These are phyloP conservation scores for Wakefieldia striispora DNA, from an alignment of 768 basidiomycete genomes.

Conservation along the genomic window DNA sequence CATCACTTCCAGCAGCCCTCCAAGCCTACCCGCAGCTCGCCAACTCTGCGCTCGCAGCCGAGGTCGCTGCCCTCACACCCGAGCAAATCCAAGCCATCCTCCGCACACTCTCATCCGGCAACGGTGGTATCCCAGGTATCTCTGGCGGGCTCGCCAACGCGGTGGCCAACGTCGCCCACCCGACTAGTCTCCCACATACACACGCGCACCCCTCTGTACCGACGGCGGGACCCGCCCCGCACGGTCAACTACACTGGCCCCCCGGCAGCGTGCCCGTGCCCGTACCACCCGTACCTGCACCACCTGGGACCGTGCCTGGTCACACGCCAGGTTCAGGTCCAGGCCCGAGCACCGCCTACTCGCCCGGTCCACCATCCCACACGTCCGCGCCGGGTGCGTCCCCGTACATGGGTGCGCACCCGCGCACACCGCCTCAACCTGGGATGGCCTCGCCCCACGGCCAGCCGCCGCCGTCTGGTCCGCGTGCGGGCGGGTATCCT, in stretches of 20 bases:
- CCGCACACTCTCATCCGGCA: slow-evolving; percentile 49
- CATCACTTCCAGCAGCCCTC: slow-evolving; percentile 23
- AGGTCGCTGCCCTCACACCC: slow-evolving; percentile 71
- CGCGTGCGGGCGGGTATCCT: slow-evolving; percentile 28
- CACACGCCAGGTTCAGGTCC: not conserved
- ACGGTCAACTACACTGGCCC: slow-evolving; percentile 19
- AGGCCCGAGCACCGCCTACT: slow-evolving; percentile 1
- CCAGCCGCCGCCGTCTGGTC: slow-evolving; percentile 26
- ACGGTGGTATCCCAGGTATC: slow-evolving; percentile 32
- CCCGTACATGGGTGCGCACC: slow-evolving; percentile 17
- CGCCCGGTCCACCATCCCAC: slow-evolving; percentile 6
- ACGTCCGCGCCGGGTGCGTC: not conserved
- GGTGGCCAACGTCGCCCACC: slow-evolving; percentile 19
- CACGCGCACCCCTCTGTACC: slow-evolving; percentile 16
- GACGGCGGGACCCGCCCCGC: slow-evolving; percentile 8
- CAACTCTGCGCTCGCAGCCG: slow-evolving; percentile 58
- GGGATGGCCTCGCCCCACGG: slow-evolving; percentile 21
- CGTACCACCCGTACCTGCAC: slow-evolving; percentile 1
- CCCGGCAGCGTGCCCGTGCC: slow-evolving; percentile 1
- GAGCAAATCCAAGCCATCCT: slow-evolving; percentile 74
- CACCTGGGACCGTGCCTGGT: not conserved
- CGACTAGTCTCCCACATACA: not conserved
- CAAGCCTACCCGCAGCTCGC: slow-evolving; percentile 37
- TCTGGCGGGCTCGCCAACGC: slow-evolving; percentile 28
- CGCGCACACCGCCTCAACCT: slow-evolving; percentile 25